Evolutionary conservation across 495 filamentous ascomycete genomes (phyloP).

Genomic region (Penicillium arizonense): DNA sequence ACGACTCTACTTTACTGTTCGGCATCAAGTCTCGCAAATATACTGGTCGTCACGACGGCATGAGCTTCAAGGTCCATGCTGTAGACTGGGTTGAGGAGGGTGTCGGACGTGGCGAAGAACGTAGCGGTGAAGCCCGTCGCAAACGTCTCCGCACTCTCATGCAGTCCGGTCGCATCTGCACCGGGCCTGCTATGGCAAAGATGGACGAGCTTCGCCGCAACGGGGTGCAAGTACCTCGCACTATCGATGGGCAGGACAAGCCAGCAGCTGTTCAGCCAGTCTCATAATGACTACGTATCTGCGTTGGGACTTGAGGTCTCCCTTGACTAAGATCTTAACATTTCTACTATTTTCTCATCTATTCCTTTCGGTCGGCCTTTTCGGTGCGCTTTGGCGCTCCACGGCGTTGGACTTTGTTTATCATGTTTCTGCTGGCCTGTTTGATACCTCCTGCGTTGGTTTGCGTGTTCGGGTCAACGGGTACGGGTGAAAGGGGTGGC

Average conservation of each 20-base stretch:
- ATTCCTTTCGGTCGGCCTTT: not conserved
- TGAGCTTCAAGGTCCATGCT: slow-evolving; percentile 80
- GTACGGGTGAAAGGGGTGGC: slow-evolving; percentile 25
- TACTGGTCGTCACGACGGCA: slow-evolving; percentile 69
- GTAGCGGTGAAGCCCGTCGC: slow-evolving; percentile 60
- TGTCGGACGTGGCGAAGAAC: slow-evolving; percentile 62
- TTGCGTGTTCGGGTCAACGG: slow-evolving; percentile 23
- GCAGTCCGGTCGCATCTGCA: slow-evolving; percentile 48
- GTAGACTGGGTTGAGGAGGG: slow-evolving; percentile 80
- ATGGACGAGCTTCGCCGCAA: slow-evolving; percentile 40
- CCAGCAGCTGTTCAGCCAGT: slow-evolving; percentile 35
- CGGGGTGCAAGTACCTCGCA: slow-evolving; percentile 34
- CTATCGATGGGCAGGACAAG: slow-evolving; percentile 30
- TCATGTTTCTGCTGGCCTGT: not conserved
- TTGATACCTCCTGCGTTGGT: not conserved
- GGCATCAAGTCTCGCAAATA: slow-evolving; percentile 80
- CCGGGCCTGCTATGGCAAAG: slow-evolving; percentile 41
- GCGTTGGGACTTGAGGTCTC: not conserved
- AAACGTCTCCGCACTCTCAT: slow-evolving; percentile 53
- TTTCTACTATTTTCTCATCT: not conserved
- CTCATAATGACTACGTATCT: slow-evolving; percentile 22
- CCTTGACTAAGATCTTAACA: not conserved
- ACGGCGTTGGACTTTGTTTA: slow-evolving; percentile 14
- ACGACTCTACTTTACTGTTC: slow-evolving; percentile 68
- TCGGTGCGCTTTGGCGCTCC: slow-evolving; percentile 9